Conservation (phyloP, 2,329 filamentous ascomycete species). For the Coniella lustricola region DNA sequence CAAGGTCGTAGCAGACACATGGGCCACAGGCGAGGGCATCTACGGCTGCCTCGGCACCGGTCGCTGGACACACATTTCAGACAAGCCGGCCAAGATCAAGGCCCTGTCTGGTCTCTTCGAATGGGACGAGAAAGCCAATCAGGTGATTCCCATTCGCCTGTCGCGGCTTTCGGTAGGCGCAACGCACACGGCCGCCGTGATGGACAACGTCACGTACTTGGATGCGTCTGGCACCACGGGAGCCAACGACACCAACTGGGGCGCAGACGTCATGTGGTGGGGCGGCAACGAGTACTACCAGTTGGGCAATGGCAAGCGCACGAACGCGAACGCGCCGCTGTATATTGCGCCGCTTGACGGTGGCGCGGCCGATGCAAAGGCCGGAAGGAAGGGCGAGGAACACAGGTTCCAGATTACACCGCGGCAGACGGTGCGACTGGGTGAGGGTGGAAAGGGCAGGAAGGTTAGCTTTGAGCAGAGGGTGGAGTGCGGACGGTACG, state of each 20-base stretch:
- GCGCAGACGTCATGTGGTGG: constrained; percentile 86
- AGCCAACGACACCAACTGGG: constrained; percentile 75
- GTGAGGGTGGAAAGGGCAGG: constrained; percentile 51
- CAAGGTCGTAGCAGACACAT: constrained; percentile 66
- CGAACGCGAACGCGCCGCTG: constrained; percentile 65
- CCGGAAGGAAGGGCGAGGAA: constrained; percentile 54
- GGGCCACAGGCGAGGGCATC: constrained; percentile 82
- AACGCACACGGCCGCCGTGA: constrained; percentile 74
- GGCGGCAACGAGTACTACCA: constrained; percentile 93
- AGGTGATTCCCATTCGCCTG: constrained; percentile 70
- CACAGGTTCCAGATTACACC: constrained; percentile 79
- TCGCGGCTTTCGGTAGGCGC: constrained; percentile 66
- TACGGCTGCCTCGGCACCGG: constrained; percentile 77
- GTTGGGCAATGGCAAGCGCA: constrained; percentile 83
- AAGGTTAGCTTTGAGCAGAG: constrained; percentile 75
- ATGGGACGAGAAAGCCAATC: constrained; percentile 68
- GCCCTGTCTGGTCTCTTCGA: constrained; percentile 76
- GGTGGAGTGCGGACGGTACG: constrained; percentile 76
- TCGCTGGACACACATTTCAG: constrained; percentile 81
- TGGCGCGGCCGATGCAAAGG: constrained; percentile 46
- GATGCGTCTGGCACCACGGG: constrained; percentile 42
- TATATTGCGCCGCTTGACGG: constrained; percentile 75
- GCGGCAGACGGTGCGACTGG: constrained; percentile 59
- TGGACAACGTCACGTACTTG: constrained; percentile 72
- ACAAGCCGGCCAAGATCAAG: constrained; percentile 72